These are phyloP conservation scores for Coniophora puteana DNA, from an alignment of 1,284 basidiomycete genomes.

Conservation along the genomic window DNA sequence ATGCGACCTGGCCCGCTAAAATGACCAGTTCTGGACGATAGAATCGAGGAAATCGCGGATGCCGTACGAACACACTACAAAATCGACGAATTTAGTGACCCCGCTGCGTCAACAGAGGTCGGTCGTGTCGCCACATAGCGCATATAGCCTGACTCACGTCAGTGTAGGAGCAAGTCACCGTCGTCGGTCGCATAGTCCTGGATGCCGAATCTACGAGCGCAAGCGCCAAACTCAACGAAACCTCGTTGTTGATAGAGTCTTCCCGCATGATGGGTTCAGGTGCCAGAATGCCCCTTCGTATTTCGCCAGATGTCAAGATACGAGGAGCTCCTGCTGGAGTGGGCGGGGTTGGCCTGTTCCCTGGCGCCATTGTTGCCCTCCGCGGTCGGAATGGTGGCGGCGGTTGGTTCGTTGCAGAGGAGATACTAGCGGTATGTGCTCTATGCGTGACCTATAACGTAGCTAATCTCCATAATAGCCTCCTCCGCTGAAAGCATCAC, in stretches of 20 bases:
- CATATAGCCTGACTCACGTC: conserved; percentile 6
- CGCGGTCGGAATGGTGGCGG: conserved; percentile 91
- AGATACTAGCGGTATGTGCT: conserved; percentile 68
- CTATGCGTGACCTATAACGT: conserved; percentile 8
- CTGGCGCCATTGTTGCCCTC: conserved; percentile 86
- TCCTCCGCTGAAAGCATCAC: conserved; percentile 41
- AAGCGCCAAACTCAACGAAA: conserved; percentile 69
- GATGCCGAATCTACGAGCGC: conserved; percentile 56
- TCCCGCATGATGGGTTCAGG: conserved; percentile 79
- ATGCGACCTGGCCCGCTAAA: conserved; percentile 2
- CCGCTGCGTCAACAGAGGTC: conserved; percentile 69
- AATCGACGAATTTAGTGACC: conserved; percentile 75
- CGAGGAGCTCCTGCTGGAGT: conserved; percentile 61
- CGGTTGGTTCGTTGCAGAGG: conserved; percentile 79
- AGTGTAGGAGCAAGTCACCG: conserved; percentile 63
- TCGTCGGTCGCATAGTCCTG: conserved; percentile 79
- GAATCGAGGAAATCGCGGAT: conserved; percentile 82
- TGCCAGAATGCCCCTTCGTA: conserved; percentile 65
- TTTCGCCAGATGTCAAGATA: conserved; percentile 65
- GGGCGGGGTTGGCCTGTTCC: conserved; percentile 79
- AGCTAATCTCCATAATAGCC: conserved; percentile 32
- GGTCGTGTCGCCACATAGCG: conserved; percentile 16
- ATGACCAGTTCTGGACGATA: conserved; percentile 69
- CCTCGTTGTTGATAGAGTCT: conserved; percentile 74
- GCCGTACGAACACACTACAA: conserved; percentile 65